Evolutionary conservation across 805 yeast genomes (phyloP).

Genomic region (Cyberlindnera lachancei): DNA sequence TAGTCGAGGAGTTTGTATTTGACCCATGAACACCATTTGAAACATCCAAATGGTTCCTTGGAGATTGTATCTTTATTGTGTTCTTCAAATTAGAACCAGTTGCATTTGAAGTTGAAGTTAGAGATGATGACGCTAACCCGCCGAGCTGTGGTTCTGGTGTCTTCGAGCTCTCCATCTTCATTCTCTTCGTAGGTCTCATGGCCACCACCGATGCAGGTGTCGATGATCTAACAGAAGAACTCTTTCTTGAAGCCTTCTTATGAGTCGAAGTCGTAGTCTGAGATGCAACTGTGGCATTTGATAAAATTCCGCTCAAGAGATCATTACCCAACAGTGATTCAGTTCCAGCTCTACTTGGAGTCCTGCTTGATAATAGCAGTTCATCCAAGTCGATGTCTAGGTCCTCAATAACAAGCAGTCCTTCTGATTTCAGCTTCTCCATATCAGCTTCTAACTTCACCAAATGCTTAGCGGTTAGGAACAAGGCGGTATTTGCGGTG

Average conservation of each 20-base stretch:
- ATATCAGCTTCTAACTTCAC: slow-evolving; percentile 68
- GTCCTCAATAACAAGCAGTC: slow-evolving; percentile 51
- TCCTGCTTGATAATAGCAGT: slow-evolving; percentile 27
- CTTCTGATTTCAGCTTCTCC: slow-evolving; percentile 68
- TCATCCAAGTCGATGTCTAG: slow-evolving; percentile 27
- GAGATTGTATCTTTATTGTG: no score
- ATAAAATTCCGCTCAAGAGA: background rate
- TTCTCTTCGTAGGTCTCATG: slow-evolving; percentile 16
- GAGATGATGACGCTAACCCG: background rate
- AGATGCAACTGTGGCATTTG: background rate
- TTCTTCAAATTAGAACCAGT: no score
- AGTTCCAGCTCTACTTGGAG: slow-evolving; percentile 24
- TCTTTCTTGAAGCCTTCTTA: slow-evolving; percentile 1
- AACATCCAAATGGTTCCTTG: no score
- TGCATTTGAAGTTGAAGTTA: background rate
- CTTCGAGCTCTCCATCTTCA: slow-evolving; percentile 13
- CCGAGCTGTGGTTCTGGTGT: slow-evolving; percentile 15
- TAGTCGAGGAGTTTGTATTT: background rate
- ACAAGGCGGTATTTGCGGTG: slow-evolving; percentile 77
- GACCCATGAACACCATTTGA: background rate
- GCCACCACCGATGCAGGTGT: slow-evolving; percentile 7
- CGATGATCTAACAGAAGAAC: slow-evolving; percentile 4
- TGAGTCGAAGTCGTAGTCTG: slow-evolving; percentile 6
- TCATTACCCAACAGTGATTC: slow-evolving; percentile 3
- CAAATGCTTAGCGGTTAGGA: slow-evolving; percentile 68